phyloP scores from a whole-genome alignment of 805 yeast species.

The Candida anglica region DNA sequence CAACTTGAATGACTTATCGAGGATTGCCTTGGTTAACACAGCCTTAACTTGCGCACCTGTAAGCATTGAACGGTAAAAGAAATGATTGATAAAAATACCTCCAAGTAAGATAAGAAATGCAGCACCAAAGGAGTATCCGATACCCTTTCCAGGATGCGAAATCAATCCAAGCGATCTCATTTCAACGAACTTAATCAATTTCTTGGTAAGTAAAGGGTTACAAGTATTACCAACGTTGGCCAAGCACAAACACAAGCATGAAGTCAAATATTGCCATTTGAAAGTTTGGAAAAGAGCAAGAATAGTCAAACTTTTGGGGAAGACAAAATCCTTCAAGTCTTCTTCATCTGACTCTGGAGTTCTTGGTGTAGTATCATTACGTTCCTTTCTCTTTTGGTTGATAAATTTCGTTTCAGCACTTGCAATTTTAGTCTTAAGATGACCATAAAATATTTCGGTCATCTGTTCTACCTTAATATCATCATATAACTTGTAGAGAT shows the following conservation, averaged over 20 bases:
- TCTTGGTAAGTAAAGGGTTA: constrained; percentile 22
- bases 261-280: constrained; percentile 23
- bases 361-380: constrained; percentile 20
- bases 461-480: constrained; percentile 30
- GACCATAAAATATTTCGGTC: constrained; percentile 21
- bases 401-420: constrained; percentile 20
- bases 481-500: constrained; percentile 42
- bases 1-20: constrained; percentile 59
- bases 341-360: constrained; percentile 16
- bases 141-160: constrained; percentile 18
- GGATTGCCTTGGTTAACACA: constrained; percentile 60
- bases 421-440: constrained; percentile 16
- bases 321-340: constrained; percentile 28
- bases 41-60: constrained; percentile 67
- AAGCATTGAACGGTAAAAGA: constrained; percentile 51
- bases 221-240: constrained; percentile 22
- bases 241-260: constrained; percentile 19
- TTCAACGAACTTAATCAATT: constrained; percentile 28
- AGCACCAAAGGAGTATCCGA: constrained; percentile 32
- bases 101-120: constrained; percentile 8
- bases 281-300: constrained; percentile 25
- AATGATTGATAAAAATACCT: constrained; percentile 45
- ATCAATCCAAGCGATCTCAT: constrained; percentile 14
- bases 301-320: constrained; percentile 19
- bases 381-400: constrained; percentile 19